These are phyloP conservation scores for Ogataea pignaliae DNA, from an alignment of 805 yeast species.

Conservation along the genomic window DNA sequence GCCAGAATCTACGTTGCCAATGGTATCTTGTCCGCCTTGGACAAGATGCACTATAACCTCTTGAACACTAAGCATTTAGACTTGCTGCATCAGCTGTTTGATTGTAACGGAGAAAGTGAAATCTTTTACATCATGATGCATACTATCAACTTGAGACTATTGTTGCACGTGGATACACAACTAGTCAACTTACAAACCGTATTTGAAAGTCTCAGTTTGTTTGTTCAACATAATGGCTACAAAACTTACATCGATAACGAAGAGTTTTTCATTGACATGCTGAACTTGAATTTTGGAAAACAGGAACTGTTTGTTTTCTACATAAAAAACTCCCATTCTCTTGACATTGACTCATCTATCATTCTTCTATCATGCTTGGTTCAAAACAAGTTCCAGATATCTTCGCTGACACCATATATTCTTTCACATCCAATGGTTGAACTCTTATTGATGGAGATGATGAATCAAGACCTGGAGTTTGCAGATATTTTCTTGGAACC, in stretches of 20 bases:
- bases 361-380: constrained; percentile 12
- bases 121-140: constrained; percentile 49
- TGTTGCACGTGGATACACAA: constrained; percentile 35
- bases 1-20: constrained; percentile 55
- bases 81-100: constrained; percentile 32
- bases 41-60: constrained; percentile 5
- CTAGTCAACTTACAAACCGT: constrained; percentile 24
- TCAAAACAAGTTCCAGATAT: constrained; percentile 4
- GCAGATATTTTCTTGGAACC: constrained; percentile 18
- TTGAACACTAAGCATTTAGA: constrained; percentile 27
- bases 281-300: constrained; percentile 14
- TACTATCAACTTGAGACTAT: constrained; percentile 43
- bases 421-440: constrained; percentile 12
- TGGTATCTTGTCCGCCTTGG: constrained; percentile 56
- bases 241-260: constrained; percentile 30
- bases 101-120: constrained; percentile 31
- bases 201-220: constrained; percentile 35
- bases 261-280: constrained; percentile 37
- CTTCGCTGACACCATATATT: constrained; percentile 12
- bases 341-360: constrained; percentile 16
- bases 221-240: constrained; percentile 33
- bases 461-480: constrained; percentile 15
- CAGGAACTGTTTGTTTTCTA: constrained; percentile 12
- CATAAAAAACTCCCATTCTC: background rate
- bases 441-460: constrained; percentile 16